These are phyloP conservation scores for Citrus unshiu DNA, from an alignment of 345 rosid species.

Conservation along the genomic window DNA sequence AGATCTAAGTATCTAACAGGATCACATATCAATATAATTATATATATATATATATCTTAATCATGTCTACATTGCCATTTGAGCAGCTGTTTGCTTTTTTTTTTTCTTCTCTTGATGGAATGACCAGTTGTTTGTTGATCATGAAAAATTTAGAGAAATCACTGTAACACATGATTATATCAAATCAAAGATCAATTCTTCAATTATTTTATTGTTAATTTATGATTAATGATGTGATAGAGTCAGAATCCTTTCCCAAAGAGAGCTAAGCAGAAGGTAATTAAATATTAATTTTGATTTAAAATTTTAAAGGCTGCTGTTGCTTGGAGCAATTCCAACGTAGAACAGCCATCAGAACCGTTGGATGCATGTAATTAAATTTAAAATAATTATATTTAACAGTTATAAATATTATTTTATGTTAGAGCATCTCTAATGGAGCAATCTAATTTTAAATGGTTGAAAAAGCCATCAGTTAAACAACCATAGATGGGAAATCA, in stretches of 20 bases:
- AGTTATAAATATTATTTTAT: no score
- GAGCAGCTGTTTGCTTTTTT: not conserved
- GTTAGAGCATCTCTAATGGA: no score
- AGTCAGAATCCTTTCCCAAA: not conserved
- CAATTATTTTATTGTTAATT: not conserved
- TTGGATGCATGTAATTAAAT: no score
- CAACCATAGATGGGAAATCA: not conserved
- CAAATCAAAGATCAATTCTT: not conserved
- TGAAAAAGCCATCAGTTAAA: not conserved
- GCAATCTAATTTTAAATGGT: no score
- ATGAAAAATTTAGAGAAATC: no score
- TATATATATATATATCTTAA: no score
- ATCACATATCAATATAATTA: not conserved
- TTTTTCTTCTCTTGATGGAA: no score
- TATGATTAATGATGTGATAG: not conserved
- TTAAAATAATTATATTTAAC: no score
- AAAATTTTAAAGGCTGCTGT: no score
- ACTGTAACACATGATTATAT: not conserved
- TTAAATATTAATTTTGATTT: no score
- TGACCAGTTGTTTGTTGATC: not conserved
- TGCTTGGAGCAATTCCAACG: no score
- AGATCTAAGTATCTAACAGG: not conserved
- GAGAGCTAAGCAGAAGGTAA: no score
- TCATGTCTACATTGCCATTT: not conserved
- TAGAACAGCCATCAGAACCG: fast-evolving